Conservation (phyloP, 805 yeast genomes). For the Maudiozyma saulgeensis region DNA sequence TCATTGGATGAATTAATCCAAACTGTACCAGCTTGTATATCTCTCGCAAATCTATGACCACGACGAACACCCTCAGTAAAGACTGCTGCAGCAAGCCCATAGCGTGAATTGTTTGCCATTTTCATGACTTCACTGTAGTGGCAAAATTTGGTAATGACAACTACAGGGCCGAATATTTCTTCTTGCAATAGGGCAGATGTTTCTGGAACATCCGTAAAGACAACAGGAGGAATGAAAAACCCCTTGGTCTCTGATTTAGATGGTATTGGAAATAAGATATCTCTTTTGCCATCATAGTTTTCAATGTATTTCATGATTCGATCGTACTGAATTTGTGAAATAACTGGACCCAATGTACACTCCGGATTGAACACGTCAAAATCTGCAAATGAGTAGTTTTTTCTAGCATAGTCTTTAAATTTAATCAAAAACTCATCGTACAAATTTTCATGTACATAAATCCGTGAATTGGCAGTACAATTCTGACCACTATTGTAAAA, state of each 20-base stretch:
- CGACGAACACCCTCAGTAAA: constrained; percentile 57
- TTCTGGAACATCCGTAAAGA: constrained; percentile 32
- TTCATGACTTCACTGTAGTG: constrained; percentile 33
- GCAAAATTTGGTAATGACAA: constrained; percentile 30
- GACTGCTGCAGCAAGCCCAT: constrained; percentile 41
- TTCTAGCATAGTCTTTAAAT: constrained; percentile 29
- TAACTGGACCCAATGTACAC: constrained; percentile 41
- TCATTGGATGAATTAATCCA: constrained; percentile 65
- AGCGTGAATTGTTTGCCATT: constrained; percentile 32
- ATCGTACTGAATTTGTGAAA: constrained; percentile 38
- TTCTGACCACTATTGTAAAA: constrained; percentile 51
- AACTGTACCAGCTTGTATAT: constrained; percentile 56
- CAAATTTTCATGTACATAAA: constrained; percentile 41
- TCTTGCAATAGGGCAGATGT: constrained; percentile 32
- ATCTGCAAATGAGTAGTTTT: constrained; percentile 50
- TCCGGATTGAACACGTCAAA: constrained; percentile 36
- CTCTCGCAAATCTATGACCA: constrained; percentile 56
- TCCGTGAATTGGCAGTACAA: constrained; percentile 50
- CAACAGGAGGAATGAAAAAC: constrained; percentile 34
- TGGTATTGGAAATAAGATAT: constrained; percentile 26
- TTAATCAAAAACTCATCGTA: constrained; percentile 39
- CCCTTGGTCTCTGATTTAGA: constrained; percentile 15
- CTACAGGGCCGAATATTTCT: constrained; percentile 40
- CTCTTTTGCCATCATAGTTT: constrained; percentile 34
- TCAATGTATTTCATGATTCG: constrained; percentile 33